Evolutionary conservation across 2,329 filamentous ascomycete species (phyloP).

Genomic region (Colletotrichum lindemuthianum): DNA sequence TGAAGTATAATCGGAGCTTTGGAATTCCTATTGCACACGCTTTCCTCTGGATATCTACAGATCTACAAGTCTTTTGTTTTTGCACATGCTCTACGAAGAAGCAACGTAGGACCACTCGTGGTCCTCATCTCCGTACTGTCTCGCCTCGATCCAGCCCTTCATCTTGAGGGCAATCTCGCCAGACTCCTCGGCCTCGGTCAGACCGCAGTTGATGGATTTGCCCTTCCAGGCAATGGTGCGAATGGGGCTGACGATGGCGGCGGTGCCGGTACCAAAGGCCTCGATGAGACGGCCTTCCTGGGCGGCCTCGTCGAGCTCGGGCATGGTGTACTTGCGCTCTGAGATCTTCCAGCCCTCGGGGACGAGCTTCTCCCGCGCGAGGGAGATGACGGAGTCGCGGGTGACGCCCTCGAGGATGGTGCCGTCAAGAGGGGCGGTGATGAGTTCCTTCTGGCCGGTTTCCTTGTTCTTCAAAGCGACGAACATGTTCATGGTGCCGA

Average conservation of each 20-base stretch:
- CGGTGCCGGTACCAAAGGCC: constrained; percentile 93
- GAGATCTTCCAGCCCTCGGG: constrained; percentile 89
- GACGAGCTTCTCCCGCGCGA: constrained; percentile 84
- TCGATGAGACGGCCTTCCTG: constrained; percentile 88
- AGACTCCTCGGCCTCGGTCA: constrained; percentile 84
- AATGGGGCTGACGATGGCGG: constrained; percentile 92
- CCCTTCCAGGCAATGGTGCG: constrained; percentile 91
- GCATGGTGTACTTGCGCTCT: constrained; percentile 94
- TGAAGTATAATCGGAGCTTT: not conserved
- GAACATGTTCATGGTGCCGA: constrained; percentile 99
- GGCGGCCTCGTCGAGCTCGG: constrained; percentile 82
- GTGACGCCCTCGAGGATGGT: constrained; percentile 97
- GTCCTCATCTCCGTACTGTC: constrained; percentile 94
- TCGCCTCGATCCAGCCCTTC: constrained; percentile 96
- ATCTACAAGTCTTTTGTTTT: constrained; percentile 18
- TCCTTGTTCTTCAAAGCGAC: constrained; percentile 84
- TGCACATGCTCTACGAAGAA: constrained; percentile 45
- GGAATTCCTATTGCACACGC: constrained; percentile 29
- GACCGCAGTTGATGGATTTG: constrained; percentile 81
- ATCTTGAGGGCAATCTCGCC: constrained; percentile 86
- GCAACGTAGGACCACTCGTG: constrained; percentile 84
- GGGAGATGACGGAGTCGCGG: constrained; percentile 85
- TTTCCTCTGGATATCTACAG: constrained; percentile 29
- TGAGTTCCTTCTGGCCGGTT: constrained; percentile 88
- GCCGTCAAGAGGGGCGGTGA: constrained; percentile 95